Base-by-base conservation (phyloP, 2,329 filamentous ascomycete species). In the Fusarium globosum region DNA sequence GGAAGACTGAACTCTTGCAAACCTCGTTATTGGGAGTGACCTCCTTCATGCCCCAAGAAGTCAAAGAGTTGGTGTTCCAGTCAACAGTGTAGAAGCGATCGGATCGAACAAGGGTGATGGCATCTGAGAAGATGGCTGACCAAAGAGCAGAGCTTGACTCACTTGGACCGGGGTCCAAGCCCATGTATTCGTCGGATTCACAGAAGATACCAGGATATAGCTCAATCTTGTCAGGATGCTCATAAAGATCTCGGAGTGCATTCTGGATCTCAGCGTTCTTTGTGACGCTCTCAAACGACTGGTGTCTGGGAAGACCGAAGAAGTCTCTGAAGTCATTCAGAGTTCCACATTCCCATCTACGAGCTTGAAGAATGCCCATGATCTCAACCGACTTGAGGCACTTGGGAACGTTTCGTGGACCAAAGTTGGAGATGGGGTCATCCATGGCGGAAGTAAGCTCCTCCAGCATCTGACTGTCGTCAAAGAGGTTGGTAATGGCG, bases 41-140 rank as follows among this genome's bases (percentile, higher is more conserved):
- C 23, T 76, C 74, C 5, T 76, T 77, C 75, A 75, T 75, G 2
- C 73, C 73, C 73, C 73, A 75, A 4, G 67, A 62, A 4, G 84
- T 86, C 61, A 85, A 73, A 35, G 78, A 79, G 21, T 78, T 76
- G 10, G 81, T 79, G 10, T 79, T 85, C 69, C 82, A 86, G 49
- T 86, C 61, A 16, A 81, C 75, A 2, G 90, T 92, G 80, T 91
- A 91, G 81, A 91, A 91, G 13, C 91, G 84, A 73, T 93, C 91
- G 21, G 91, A 91, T 30, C 92, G 88, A 7, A 93, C 91, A 12
- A 94, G 85, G 36, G 89, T 88, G 3, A 94, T 91, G 3, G 92
- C 91, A 76, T 94, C 92, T 0, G 91, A 92, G 7, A 94, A 82
- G 16, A 94, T 89, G 7, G 91, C 92, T 15, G 91, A 87, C 6